Base-by-base conservation (phyloP, 805 yeast species). In the Phaffomyces opuntiae region DNA sequence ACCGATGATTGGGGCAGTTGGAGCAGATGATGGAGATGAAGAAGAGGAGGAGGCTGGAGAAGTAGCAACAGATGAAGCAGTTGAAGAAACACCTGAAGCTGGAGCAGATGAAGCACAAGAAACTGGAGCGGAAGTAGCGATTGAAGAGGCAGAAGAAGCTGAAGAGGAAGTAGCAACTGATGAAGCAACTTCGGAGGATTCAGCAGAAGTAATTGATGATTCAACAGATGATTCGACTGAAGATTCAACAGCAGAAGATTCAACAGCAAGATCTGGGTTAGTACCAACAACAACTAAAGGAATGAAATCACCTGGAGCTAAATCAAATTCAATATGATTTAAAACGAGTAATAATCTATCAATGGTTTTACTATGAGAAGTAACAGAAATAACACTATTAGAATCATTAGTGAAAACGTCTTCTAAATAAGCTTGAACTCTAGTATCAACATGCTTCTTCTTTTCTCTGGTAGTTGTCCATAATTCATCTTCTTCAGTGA, bases 401-500 rank as follows among this genome's bases (percentile, higher is more conserved):
- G 35, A 31, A 25, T 45, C 48, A 17, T 27, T 16, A 27, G 42
- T 19, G 31, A 34, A 45, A 13, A 45, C 12, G 7, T 38, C 35
- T 4, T 24, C 29, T 21, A 45, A 36, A 43, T 39, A 42, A 13
- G 24, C 36, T 5, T 16, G 16, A 4, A 38, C 31, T 27, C 49
- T 35, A 14, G 39, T 34, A 27, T 19, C 13, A 16, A 44, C 47
- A 12, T 44, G 29, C 9, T 9, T 11, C 32, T 44, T 44, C 13
- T 36, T 36, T 31, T 44, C 47, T 44, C 43, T 44, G 6, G 12
- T 24, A 16, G 19, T 29, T 4, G 33, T 41, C 46, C 46, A 39
- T 21, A 44, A 21, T 38, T 38, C 43, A 31, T 45, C 51, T 3
- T 37, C 36, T 39, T 43, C 47, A 14, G 40, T 45, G 42, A 49